Base-by-base conservation (phyloP, 306 rosid genomes). In the Cucurbita ficifolia region DNA sequence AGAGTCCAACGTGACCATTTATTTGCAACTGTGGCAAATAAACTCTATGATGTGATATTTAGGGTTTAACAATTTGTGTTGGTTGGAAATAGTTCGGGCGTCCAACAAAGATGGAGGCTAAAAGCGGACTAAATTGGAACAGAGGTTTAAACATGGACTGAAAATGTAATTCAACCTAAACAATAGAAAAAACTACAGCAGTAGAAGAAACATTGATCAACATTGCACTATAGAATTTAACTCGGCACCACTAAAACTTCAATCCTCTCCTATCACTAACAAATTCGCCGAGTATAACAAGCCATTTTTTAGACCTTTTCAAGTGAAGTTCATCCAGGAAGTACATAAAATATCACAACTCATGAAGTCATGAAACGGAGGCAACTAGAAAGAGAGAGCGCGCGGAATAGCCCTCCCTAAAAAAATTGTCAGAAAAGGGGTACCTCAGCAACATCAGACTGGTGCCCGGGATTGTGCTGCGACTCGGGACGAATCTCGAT, bases 401-500 rank as follows among this genome's bases (percentile, higher is more conserved):
- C n/a, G 39, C 63, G 39, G 1, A 22, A 24, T 0, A 60, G 36
- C 46, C 46, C 46, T 16, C 6, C 21, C n/a, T 60, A 11, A 12
- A 67, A 72, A 35, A 63, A 29, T 39, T 48, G 35, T 38, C 63
- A 18, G 56, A 16, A 77, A 69, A 17, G 12, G 74, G 74, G 54
- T 43, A 90, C 97, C 96, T 90, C 98, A 0, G 88, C 96, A 59
- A 85, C 84, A 81, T 94, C 97, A 14, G 97, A 78, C 77, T 90
- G 95, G 80, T 88, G 96, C 36, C 97, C 98, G 0, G 98, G 98
- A 72, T 94, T 94, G 24, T 94, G 98, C 86, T 94, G 98, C 0
- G 97, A 89, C 72, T 90, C 97, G 1, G 98, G 97, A 7, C 97
- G 94, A 81, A 94, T 94, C 87, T 94, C 98, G 13, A 94, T 94